Evolutionary conservation across 2,329 filamentous ascomycete genomes (phyloP), one percentile per base, ranked within the genome.

Genomic region (Fusarium sublunatum): DNA sequence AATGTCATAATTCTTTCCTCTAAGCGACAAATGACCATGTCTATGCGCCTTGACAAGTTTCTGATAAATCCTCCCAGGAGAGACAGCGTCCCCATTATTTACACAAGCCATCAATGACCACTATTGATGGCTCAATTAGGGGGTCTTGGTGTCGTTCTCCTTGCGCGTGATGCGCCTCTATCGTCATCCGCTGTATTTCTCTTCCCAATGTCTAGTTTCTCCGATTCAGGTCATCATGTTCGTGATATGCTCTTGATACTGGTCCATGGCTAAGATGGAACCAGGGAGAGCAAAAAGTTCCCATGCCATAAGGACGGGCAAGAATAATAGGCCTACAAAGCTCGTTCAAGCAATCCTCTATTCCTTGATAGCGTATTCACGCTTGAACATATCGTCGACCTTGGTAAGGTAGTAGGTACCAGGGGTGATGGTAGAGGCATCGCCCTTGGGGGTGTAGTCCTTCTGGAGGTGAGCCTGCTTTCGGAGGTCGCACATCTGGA

Each of bases 331-430:
- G 36, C 38, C 57, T 47, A 48, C 61, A 48, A 58, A 35, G 45
- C 56, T 45, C 11, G 34, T 29, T 26, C 10, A 41, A 15, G 40
- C 19, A 41, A 38, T 25, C 45, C 6, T 68, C 74, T 86, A 93
- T 76, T 84, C 88, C 85, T 93, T 91, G 80, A 93, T 75, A 53
- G 83, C 79, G 79, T 95, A 95, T 75, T 86, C 85, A 72, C 91
- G 87, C 81, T 90, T 88, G 88, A 91, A 95, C 90, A 92, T 92
- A 70, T 92, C 90, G 73, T 95, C 91, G 43, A 95, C 85, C 76
- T 89, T 88, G 73, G 86, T 87, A 57, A 95, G 84, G 81, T 93
- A 95, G 82, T 94, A 95, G 22, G 88, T 87, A 57, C 87, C 89
- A 58, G 84, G 78, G 59, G 76, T 74, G 54, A 95, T 84, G 68